Base-by-base conservation (phyloP, 2,329 filamentous ascomycete genomes). In the Colletotrichum chrysophilum region DNA sequence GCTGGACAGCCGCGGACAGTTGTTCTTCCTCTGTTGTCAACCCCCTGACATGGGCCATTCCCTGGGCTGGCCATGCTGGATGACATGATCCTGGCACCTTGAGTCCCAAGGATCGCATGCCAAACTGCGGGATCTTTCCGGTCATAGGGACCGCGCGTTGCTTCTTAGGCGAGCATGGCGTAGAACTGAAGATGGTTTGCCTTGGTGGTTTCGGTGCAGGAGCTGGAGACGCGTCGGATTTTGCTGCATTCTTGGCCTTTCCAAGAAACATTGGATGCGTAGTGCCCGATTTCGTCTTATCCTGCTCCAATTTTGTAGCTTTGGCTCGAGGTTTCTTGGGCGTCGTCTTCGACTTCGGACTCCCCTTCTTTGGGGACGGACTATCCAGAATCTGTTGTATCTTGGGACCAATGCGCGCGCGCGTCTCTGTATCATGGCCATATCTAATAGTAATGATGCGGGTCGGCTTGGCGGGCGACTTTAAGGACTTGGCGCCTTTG, bases 51-150 rank as follows among this genome's bases (percentile, higher is more conserved):
- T 95, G 94, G 1, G 88, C 84, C 81, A 91, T 91, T 8, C 88
- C 93, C 77, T 89, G 88, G 65, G 91, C 89, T 48, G 95, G 95
- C 93, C 94, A 97, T n/a, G 91, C 87, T 5, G 94, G 90, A 70
- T 94, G 88, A 77, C 87, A 86, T 10, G 93, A 88, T 4, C 94
- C 94, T 0, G 93, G 91, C n/a, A 93, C 87, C 79, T 91, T 95
- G 6, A 91, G 80, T 0, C 85, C 86, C 4, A 82, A 79, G 6
- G 86, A 85, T 70, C 84, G 88, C 30, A 83, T 79, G 4, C 89
- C 88, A 75, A 90, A 88, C 14, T 85, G 84, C 1, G 87, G 85
- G 18, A 85, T 74, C 24, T 83, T 84, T 16, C 79, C 82, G 5
- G 83, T 75, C 1, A 79, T 70, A 4, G 83, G 82, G 3, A 77